Evolutionary conservation across 179 eudicot genomes (phyloP).

Genomic region (Pouteria campechiana): DNA sequence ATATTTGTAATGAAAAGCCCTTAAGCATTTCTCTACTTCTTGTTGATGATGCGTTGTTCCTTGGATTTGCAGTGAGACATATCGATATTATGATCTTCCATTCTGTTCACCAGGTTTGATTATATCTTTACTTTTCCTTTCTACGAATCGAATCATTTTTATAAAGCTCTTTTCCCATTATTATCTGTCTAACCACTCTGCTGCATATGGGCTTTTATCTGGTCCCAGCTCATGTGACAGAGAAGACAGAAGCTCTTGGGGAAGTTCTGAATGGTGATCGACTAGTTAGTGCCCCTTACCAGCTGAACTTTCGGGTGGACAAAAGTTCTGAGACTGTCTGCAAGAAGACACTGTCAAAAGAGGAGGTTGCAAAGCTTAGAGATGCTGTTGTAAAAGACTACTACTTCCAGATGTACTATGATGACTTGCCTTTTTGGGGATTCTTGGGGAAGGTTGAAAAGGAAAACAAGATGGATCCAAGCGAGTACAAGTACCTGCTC

Average conservation of each 20-base stretch:
- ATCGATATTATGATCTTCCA: no score
- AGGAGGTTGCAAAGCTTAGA: conserved; percentile 35
- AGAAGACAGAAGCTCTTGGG: conserved; percentile 44
- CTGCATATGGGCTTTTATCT: no score
- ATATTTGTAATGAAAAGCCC: no score
- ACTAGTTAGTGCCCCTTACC: conserved; percentile 33
- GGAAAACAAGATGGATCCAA: conserved; percentile 37
- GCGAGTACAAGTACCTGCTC: conserved; percentile 34
- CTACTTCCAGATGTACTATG: conserved; percentile 51
- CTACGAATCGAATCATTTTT: no score
- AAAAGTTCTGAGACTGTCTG: conserved; percentile 34
- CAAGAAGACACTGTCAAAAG: conserved; percentile 25
- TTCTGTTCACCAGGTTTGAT: no score
- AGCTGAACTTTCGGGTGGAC: conserved; percentile 29
- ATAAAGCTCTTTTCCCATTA: no score
- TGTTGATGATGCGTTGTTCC: no score
- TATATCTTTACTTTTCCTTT: no score
- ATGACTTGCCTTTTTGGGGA: conserved; percentile 53
- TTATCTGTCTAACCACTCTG: no score
- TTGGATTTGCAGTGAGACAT: neutral
- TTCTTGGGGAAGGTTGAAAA: conserved; percentile 48
- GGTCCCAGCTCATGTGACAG: conserved; percentile 32
- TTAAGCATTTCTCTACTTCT: no score
- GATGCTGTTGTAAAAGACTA: conserved; percentile 35
- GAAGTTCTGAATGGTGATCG: conserved; percentile 46